Evolutionary conservation across 345 rosid species (phyloP).

Genomic region (Bruguiera sexangula): DNA sequence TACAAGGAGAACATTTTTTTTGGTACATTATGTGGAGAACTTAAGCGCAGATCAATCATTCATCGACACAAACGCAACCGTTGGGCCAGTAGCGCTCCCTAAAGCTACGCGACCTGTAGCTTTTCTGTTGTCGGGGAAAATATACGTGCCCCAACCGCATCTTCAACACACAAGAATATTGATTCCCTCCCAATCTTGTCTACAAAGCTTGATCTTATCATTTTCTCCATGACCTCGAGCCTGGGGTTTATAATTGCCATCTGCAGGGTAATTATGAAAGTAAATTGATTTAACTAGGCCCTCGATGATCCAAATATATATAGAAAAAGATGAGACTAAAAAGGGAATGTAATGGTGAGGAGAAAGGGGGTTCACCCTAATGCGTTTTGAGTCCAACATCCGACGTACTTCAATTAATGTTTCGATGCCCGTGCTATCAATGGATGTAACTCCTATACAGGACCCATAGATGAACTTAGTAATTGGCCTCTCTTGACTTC

Average conservation of each 20-base stretch:
- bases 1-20: too few relatives aligned
- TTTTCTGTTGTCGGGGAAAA: conserved; percentile 31
- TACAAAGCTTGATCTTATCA: conserved; percentile 55
- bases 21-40: too few relatives aligned
- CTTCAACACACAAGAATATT: conserved; percentile 57
- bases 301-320: too few relatives aligned
- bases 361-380: conserved; percentile 39
- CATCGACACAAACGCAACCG: too few relatives aligned
- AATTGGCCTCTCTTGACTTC: too few relatives aligned
- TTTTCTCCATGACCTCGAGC: conserved; percentile 70
- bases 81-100: too few relatives aligned
- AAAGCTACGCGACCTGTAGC: background rate
- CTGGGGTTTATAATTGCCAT: conserved; percentile 69
- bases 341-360: background rate
- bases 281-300: background rate
- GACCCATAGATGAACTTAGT: too few relatives aligned
- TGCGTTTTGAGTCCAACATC: conserved; percentile 34
- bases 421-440: conserved; percentile 76
- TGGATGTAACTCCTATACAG: conserved; percentile 56
- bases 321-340: background rate
- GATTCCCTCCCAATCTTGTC: conserved; percentile 57
- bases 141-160: conserved; percentile 51
- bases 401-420: conserved; percentile 55
- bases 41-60: too few relatives aligned
- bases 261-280: conserved; percentile 29